phyloP scores from a whole-genome alignment of 805 yeast species.

The Debaryomyces tyrocola region DNA sequence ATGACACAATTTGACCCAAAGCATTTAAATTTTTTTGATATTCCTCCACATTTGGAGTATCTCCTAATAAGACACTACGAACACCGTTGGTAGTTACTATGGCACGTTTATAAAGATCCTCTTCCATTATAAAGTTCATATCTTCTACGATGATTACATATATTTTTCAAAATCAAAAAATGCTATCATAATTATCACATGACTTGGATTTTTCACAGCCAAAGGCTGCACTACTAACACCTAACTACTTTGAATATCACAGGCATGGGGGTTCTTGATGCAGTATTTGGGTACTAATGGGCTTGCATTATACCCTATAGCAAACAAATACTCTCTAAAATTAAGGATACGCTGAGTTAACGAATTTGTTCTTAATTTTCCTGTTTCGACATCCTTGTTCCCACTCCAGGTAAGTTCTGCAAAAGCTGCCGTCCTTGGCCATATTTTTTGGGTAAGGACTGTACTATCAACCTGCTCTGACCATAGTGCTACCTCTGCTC shows the following conservation, averaged over 20 bases:
- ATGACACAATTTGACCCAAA: slow-evolving; percentile 5
- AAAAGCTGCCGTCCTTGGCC: slow-evolving; percentile 44
- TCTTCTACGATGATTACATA: too few species aligned
- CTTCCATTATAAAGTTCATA: too few species aligned
- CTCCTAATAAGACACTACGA: too few species aligned
- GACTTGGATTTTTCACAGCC: too few species aligned
- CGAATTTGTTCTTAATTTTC: slow-evolving; percentile 24
- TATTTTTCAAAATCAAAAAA: too few species aligned
- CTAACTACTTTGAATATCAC: slow-evolving; percentile 21
- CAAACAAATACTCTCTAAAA: slow-evolving; percentile 39
- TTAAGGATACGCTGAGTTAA: slow-evolving; percentile 37
- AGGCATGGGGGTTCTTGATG: slow-evolving; percentile 35
- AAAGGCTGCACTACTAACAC: too few species aligned
- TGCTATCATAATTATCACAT: too few species aligned
- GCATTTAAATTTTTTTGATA: not conserved
- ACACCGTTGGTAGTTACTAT: too few species aligned
- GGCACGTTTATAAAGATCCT: too few species aligned
- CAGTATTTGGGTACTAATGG: slow-evolving; percentile 41
- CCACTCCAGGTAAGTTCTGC: slow-evolving; percentile 45
- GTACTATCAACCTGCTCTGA: slow-evolving; percentile 36
- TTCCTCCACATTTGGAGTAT: too few species aligned
- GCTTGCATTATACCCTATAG: slow-evolving; percentile 29
- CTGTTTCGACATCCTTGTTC: slow-evolving; percentile 27
- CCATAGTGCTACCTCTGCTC: slow-evolving; percentile 43
- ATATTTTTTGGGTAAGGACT: slow-evolving; percentile 28